Evolutionary conservation across 164 flowering plant genomes (phyloP), one percentile per base, ranked within the genome.

Genomic region (Macadamia tetraphylla): DNA sequence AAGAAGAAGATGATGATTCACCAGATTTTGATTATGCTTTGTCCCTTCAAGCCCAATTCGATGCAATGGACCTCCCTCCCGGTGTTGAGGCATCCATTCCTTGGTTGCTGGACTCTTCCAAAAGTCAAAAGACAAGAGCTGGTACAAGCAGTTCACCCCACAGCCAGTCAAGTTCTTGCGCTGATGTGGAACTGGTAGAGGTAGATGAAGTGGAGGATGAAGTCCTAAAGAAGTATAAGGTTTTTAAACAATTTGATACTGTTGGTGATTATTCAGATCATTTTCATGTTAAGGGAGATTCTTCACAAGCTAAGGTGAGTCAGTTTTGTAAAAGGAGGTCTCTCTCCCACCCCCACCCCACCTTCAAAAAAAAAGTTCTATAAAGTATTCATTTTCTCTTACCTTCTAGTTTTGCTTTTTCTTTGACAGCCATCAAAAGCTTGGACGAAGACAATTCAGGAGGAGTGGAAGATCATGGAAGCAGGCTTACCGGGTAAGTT

Each of bases 381-480:
- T 12, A 40, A 63, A 32, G 12, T 40, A 57, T 49, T 12, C 9
- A 13, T 42, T 43, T 15, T 8, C 6, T 35, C 17, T 17, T 71
- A n/a, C 40, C 40, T 68, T 63, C 14, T 63, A 52, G 7, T 29
- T 29, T 48, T 61, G n/a, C 51, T 58, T 35, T 63, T 46, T 46
- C 51, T 46, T 46, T 46, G 40, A 13, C 70, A 83, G 85, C 76
- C 80, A 18, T 44, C 83, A 49, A 79, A 66, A 63, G 64, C 23
- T 60, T 91, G 90, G 93, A 70, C 78, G 15, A 89, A 84, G 76
- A 82, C 66, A 75, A 75, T 88, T 51, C 90, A 86, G 76, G 87
- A 86, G 9, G 93, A 91, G 72, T 91, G 97, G 97, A 85, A 67
- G 78, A 87, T 85, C 60, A 71, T 91, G 68, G 82, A 88, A 79